Conservation (phyloP, 73 alveolate species). For the Paramecium caudatum region DNA sequence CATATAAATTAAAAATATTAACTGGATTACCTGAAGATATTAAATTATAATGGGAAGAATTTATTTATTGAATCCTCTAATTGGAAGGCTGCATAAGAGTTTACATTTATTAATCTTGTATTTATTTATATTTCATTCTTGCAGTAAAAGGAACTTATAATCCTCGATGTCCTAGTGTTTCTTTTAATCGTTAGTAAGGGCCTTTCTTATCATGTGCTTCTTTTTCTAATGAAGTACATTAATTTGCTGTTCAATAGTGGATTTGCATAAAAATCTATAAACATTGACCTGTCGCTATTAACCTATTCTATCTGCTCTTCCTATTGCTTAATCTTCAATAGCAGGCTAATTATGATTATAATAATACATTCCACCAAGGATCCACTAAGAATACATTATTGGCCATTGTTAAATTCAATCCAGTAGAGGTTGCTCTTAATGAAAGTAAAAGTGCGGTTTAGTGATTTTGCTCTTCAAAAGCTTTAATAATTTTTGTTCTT, state of each 20-base stretch:
- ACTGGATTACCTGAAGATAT: no score
- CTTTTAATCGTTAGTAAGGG: not conserved
- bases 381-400: conserved; percentile 69
- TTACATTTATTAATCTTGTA: not conserved
- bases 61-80: no score
- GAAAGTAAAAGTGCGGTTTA: conserved; percentile 64
- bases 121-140: conserved; percentile 16
- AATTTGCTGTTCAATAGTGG: conserved; percentile 29
- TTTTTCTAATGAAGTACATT: conserved; percentile 46
- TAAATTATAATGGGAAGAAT: no score
- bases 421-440: conserved; percentile 66
- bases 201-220: not conserved
- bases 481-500: conserved; percentile 57
- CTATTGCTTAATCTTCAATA: conserved; percentile 75
- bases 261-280: conserved; percentile 43
- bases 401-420: conserved; percentile 74
- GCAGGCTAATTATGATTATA: conserved; percentile 21
- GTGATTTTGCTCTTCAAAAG: not conserved
- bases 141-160: conserved; percentile 10
- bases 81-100: no score
- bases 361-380: conserved; percentile 77
- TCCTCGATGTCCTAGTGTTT: conserved; percentile 21
- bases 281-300: conserved; percentile 55
- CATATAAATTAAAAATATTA: no score
- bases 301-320: conserved; percentile 77